Percentiles rank a stretch among this genome's conserved stretches.
phyloP scores from a whole-genome alignment of 371 early-diverging fungal species.

The Cokeromyces recurvatus region DNA sequence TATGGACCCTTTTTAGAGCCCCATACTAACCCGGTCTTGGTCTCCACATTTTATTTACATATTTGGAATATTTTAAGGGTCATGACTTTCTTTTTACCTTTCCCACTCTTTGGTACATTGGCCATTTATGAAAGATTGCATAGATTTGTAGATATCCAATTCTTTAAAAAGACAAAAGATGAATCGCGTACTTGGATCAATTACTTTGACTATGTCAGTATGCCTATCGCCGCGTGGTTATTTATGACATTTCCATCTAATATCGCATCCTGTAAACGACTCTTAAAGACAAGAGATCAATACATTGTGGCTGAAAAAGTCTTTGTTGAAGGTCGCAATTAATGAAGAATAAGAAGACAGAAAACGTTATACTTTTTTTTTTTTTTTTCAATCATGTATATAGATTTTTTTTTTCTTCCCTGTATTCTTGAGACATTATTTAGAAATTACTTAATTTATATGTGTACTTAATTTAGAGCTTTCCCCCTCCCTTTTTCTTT shows the following conservation, averaged over 20 bases:
- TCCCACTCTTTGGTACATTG: constrained; percentile 43
- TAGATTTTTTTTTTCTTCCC: no score
- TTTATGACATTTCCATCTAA: constrained; percentile 53
- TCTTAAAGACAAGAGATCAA: constrained; percentile 30
- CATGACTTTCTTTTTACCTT: constrained; percentile 40
- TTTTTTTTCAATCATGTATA: no score
- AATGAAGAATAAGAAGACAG: no score
- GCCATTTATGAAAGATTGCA: constrained; percentile 44
- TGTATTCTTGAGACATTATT: no score
- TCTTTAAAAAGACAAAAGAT: constrained; percentile 25
- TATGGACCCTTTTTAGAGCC: constrained; percentile 15
- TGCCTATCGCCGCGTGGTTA: constrained; percentile 47
- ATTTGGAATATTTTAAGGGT: constrained; percentile 40
- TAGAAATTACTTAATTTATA: no score
- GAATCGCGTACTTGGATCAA: constrained; percentile 40
- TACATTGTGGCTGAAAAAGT: constrained; percentile 47
- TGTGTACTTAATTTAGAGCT: no score
- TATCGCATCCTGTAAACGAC: constrained; percentile 41
- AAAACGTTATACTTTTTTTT: no score
- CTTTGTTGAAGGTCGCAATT: constrained; percentile 3
- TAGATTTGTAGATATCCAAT: constrained; percentile 34
- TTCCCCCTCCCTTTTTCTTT: no score
- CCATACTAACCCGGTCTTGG: constrained; percentile 32
- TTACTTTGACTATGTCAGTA: constrained; percentile 32
- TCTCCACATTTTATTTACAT: constrained; percentile 32